phyloP scores from a whole-genome alignment of 495 filamentous ascomycete species.

The Xylaria telfairii region DNA sequence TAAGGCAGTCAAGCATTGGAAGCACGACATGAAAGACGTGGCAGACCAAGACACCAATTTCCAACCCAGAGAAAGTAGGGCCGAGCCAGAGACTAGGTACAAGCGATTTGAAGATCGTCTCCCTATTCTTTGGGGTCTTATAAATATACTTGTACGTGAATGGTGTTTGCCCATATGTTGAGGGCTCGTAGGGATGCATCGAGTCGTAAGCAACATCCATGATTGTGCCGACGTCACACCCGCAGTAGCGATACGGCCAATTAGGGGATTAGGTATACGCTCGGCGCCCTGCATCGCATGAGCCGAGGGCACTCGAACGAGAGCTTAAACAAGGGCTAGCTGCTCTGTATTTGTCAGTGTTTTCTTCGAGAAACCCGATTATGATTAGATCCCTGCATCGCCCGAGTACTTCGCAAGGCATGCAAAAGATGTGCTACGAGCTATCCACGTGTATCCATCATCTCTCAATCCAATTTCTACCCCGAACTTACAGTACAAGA shows the following conservation, averaged over 20 bases:
- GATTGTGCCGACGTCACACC: constrained; percentile 14
- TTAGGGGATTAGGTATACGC: background rate
- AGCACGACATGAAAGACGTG: background rate
- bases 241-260: background rate
- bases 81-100: background rate
- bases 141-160: constrained; percentile 1
- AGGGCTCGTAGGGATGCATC: background rate
- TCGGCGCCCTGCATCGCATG: constrained; percentile 18
- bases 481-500: background rate
- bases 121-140: background rate
- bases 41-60: background rate
- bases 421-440: background rate
- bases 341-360: background rate
- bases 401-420: background rate
- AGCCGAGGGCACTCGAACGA: background rate
- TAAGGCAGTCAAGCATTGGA: background rate
- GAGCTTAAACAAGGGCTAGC: background rate
- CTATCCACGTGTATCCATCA: background rate
- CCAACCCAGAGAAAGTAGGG: background rate
- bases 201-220: constrained; percentile 2
- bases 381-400: background rate
- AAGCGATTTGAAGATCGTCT: background rate
- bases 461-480: background rate
- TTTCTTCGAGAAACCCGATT: background rate
- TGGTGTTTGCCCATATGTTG: constrained; percentile 8